Evolutionary conservation across 306 rosid genomes (phyloP).

Genomic region (Fagus sylvatica): DNA sequence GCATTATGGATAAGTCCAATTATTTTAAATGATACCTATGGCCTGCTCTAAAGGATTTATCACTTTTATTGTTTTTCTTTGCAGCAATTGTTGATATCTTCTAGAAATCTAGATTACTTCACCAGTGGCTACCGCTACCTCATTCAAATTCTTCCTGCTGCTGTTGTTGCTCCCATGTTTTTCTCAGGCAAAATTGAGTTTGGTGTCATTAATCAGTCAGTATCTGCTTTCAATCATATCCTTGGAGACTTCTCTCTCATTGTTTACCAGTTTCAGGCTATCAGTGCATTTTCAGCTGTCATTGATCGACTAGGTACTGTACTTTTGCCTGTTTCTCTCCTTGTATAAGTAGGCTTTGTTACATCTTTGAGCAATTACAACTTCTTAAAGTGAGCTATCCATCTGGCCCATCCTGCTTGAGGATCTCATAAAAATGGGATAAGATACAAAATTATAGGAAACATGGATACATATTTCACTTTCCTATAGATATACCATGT

Average conservation of each 20-base stretch:
- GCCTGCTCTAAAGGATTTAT: neutral
- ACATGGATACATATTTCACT: constrained; percentile 6
- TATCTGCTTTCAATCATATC: constrained; percentile 93
- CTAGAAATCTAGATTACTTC: constrained; percentile 92
- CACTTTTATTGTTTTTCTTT: constrained; percentile 22
- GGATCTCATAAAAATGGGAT: neutral
- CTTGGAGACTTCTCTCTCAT: constrained; percentile 92
- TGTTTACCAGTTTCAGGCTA: constrained; percentile 87
- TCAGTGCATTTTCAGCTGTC: constrained; percentile 95
- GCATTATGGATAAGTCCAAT: neutral
- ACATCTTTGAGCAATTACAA: neutral
- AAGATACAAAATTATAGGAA: constrained; percentile 4
- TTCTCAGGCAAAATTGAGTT: constrained; percentile 96
- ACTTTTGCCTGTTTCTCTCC: constrained; percentile 13
- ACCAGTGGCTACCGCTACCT: constrained; percentile 90
- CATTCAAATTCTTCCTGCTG: constrained; percentile 96
- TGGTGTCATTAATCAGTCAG: constrained; percentile 96
- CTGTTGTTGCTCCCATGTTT: constrained; percentile 98
- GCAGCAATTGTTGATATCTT: constrained; percentile 85
- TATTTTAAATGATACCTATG: constrained; percentile 3
- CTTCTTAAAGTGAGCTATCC: neutral
- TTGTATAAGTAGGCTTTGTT: constrained; percentile 15
- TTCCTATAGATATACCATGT: constrained; percentile 6
- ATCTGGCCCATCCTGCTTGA: neutral
- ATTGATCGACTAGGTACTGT: constrained; percentile 87